Evolutionary conservation across 1,139 yeast genomes (phyloP), one percentile per base, ranked within the genome.

Genomic region (Saccharomyces hybrid): DNA sequence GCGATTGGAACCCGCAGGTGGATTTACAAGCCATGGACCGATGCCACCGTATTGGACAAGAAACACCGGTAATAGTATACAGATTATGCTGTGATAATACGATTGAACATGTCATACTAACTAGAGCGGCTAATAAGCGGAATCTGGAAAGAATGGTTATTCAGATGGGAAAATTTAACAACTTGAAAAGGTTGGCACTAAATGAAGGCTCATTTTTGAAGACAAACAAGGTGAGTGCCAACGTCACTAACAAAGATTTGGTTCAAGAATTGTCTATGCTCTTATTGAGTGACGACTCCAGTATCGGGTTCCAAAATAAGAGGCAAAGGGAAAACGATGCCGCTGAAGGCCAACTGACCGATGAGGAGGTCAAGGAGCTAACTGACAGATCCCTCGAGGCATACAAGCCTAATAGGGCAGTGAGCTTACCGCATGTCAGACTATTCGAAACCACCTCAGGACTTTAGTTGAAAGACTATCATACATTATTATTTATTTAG

Each of bases 1-100:
- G 88, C 57, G 98, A 93, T 68, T 91, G 98, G 97, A 93, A 93
- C 64, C 99, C 99, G 0, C 98, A 93, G 67, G 91, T 89, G 62
- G 98, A 93, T 70, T 73, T 90, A 52, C 99, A 93, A 68, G 98
- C 98, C 0, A 93, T 93, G 81, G 98, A 91, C 66, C 77, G 99
- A 56, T 95, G 88, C 12, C 98, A 93, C 69, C 76, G 99, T 66
- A 88, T 93, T 55, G 98, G 99, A 0, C 99, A 93, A 69, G 77
- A 74, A 1, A 82, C 79, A 53, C 97, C 97, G 0, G 96, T 90
- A 2, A 77, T 88, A 49, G 81, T 93, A 1, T 88, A 82, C 66
- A 78, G 98, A 57, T 77, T 93, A 48, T 83, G 90, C 21, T 79
- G 89, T 9, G 78, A 81, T 50, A 82, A 88, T 61, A 88, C 97